Evolutionary conservation across 2,329 filamentous ascomycete species (phyloP).

Genomic region (Diaporthe citriasiana): DNA sequence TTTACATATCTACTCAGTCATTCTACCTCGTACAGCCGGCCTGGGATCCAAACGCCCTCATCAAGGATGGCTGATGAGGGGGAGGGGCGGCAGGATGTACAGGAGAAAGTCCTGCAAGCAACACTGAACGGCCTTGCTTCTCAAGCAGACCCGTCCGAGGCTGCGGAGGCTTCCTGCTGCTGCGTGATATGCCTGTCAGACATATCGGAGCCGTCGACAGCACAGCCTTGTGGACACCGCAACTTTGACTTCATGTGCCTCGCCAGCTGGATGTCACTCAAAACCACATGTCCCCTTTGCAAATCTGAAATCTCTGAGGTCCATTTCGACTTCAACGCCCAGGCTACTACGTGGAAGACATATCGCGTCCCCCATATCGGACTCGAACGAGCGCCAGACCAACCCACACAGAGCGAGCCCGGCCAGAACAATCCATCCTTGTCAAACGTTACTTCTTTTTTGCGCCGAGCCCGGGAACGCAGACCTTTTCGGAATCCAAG

Average conservation of each 20-base stretch:
- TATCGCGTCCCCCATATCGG: constrained; percentile 63
- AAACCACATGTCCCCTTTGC: constrained; percentile 84
- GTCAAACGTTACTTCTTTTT: constrained; percentile 9
- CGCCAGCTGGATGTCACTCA: constrained; percentile 82
- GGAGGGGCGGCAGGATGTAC: constrained; percentile 51
- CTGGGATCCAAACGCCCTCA: neutral
- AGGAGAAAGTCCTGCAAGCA: constrained; percentile 58
- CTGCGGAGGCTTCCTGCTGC: constrained; percentile 52
- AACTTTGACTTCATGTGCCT: constrained; percentile 91
- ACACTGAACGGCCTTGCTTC: constrained; percentile 60
- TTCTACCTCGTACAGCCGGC: neutral
- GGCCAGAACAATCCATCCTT: constrained; percentile 33
- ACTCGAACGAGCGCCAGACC: constrained; percentile 28
- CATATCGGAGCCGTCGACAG: constrained; percentile 79
- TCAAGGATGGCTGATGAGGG: constrained; percentile 33
- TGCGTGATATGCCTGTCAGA: constrained; percentile 91
- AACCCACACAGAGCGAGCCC: constrained; percentile 21
- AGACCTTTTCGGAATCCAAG: constrained; percentile 18
- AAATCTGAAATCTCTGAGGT: constrained; percentile 70
- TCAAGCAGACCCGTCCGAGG: constrained; percentile 39
- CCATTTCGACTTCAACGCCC: constrained; percentile 72
- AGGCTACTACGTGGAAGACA: constrained; percentile 65
- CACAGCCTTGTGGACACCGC: constrained; percentile 82
- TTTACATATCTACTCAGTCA: neutral
- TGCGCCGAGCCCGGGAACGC: constrained; percentile 28